Base-by-base conservation (phyloP, 129 eudicot species). In the Kitagawia praeruptora region DNA sequence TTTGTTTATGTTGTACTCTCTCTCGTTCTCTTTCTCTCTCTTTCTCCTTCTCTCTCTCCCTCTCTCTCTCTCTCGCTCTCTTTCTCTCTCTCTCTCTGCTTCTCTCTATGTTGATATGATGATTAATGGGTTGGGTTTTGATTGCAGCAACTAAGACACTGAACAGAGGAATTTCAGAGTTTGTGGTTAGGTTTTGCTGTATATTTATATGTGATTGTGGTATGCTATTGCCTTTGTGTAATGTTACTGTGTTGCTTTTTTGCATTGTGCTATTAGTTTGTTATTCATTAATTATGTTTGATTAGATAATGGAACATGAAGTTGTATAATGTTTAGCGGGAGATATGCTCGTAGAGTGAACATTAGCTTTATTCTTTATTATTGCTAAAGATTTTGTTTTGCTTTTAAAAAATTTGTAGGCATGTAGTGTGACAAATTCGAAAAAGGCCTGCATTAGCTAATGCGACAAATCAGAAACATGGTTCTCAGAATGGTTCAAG, bases 391-490 rank as follows among this genome's bases (percentile, higher is more conserved):
- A 14, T 19, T 53, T 25, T 53, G 6, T 18, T 4, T 6, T 53
- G 51, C 53, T 21, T 21, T 21, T 4, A 2, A 54, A 19, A 23
- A 6, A 23, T 23, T 19, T 23, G 13, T 8, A 6, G 28, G 28
- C 66, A 6, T 23, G 66, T 56, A 48, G 53, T 14, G 53, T 14
- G n/a, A n/a, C n/a, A n/a, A n/a, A n/a, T n/a, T n/a, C n/a, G n/a
- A n/a, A 90, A 90, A 76, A 80, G 94, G 41, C 94, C 91, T 56
- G 91, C 94, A 56, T 88, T 90, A 3, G 87, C 89, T 8, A 85
- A 90, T 71, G 83, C 87, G n/a, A 85, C 91, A 8, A 90, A 90
- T 79, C 94, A 85, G 84, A 72, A 86, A 56, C 87, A 83, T 40
- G 44, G 82, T 2, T 61, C 80, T 28, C 83, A 77, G 61, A 80